These are phyloP conservation scores for Flaveria floridana DNA, from an alignment of 140 eudicot genomes.

Conservation along the genomic window DNA sequence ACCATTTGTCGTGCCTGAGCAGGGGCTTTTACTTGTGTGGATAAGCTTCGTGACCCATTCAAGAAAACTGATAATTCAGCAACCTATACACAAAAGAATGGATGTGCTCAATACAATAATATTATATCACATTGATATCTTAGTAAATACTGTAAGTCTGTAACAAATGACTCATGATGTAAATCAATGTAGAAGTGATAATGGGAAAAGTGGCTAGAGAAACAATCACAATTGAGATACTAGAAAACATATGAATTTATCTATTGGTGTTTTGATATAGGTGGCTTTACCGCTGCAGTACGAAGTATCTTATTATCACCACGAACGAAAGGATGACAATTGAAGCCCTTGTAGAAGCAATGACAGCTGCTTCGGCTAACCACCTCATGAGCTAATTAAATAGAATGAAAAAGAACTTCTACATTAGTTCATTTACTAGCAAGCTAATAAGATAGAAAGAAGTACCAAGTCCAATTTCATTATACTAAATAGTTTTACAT, in stretches of 20 bases:
- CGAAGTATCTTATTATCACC: slow-evolving; percentile 38
- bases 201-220: neutral
- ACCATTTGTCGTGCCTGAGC: slow-evolving; percentile 76
- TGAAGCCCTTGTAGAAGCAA: slow-evolving; percentile 34
- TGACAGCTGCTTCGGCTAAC: slow-evolving; percentile 27
- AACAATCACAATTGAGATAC: slow-evolving; percentile 6
- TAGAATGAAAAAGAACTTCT: slow-evolving; percentile 13
- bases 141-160: neutral
- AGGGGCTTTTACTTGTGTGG: slow-evolving; percentile 65
- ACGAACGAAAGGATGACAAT: slow-evolving; percentile 34
- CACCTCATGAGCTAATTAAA: slow-evolving; percentile 37
- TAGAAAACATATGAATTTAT: neutral
- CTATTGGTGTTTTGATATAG: neutral
- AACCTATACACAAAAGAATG: slow-evolving; percentile 48
- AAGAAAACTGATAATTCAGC: slow-evolving; percentile 37
- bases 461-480: neutral
- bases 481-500: slow-evolving; percentile 1
- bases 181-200: slow-evolving; percentile 13
- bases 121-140: neutral
- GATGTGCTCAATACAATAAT: slow-evolving; percentile 6
- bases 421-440: slow-evolving; percentile 9
- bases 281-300: slow-evolving; percentile 38
- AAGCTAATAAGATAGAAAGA: slow-evolving; percentile 4
- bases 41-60: slow-evolving; percentile 40
- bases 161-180: neutral